Evolutionary conservation across 352 stramenopile species (phyloP), one percentile per base, ranked within the genome.

Genomic region (Globisporangium splendens): DNA sequence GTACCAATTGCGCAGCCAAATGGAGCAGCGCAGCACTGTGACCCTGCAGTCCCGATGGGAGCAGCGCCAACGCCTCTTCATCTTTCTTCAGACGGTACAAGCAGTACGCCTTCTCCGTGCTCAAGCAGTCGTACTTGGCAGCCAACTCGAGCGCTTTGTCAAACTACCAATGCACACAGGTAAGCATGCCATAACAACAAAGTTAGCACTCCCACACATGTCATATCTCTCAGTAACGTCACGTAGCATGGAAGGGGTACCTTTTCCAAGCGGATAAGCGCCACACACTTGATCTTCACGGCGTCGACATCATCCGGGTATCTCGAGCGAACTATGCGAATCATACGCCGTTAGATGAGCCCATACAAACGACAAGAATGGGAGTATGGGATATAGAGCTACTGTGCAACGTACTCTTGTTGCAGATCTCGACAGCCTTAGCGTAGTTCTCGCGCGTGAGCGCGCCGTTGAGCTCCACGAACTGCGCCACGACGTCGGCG

Each of bases 91-190:
- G 69, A 20, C 84, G 83, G 62, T 94, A 94, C 13, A 89, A 72
- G 53, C 85, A 94, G 62, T 94, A 94, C 18, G 78, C 77, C 42
- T 73, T 83, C 65, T 94, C 83, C 13, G 76, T 73, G 28, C 60
- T 63, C 42, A 94, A 58, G 54, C 75, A 87, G 1, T 78, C 63
- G 62, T 90, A 90, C 66, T 91, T 91, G 56, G 61, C 51, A 8
- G 83, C 81, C 35, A 93, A 50, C 55, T 94, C 83, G 35, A 94
- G 65, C 60, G 85, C 85, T 62, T 94, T 94, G 61, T 94, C 85
- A 62, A 91, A 91, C 82, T 93, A 48, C 43, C 7, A 33, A 51
- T 13, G 14, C 7, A 21, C 18, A 54, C 41, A 46, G n/a, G n/a
- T n/a, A n/a, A n/a, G n/a, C n/a, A n/a, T n/a, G n/a, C n/a, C 20